phyloP scores from a whole-genome alignment of 345 rosid genomes.

The Erysimum cheiranthoides region DNA sequence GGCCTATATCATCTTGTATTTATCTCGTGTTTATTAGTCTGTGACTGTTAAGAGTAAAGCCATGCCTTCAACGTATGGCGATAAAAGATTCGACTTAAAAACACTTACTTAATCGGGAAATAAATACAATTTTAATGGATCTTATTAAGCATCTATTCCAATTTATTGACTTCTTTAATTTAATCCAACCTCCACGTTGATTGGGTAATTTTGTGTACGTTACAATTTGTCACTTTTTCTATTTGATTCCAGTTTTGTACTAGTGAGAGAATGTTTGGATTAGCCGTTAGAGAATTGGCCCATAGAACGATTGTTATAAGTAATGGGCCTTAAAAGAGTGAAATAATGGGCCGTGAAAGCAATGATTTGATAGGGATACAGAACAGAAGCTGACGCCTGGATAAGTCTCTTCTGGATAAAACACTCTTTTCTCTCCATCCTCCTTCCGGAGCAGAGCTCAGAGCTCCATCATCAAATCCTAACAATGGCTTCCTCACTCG shows the following conservation, averaged over 20 bases:
- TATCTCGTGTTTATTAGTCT: background rate
- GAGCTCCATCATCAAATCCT: conserved; percentile 41
- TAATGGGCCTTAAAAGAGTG: background rate
- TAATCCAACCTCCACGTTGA: background rate
- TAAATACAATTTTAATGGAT: background rate
- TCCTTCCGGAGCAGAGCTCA: conserved; percentile 50
- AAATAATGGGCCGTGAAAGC: conserved; percentile 26
- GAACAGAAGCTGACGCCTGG: conserved; percentile 20
- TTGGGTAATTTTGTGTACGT: background rate
- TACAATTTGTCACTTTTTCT: no score
- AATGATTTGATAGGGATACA: background rate
- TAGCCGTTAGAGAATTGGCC: background rate
- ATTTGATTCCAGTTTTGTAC: no score
- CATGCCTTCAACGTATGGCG: background rate
- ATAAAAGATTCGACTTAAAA: background rate
- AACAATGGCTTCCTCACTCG: conserved; percentile 71
- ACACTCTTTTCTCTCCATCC: conserved; percentile 14
- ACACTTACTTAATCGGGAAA: background rate
- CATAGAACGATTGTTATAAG: background rate
- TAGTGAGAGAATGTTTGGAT: no score
- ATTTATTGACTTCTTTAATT: background rate
- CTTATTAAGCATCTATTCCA: background rate
- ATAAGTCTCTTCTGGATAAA: conserved; percentile 42
- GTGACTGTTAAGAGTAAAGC: background rate
- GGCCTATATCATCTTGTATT: conserved; percentile 1